A percentile compares a stretch with the other conserved stretches of the same genome.
Conservation (phyloP, 2,329 filamentous ascomycete genomes). For the Colletotrichum endophyticum region DNA sequence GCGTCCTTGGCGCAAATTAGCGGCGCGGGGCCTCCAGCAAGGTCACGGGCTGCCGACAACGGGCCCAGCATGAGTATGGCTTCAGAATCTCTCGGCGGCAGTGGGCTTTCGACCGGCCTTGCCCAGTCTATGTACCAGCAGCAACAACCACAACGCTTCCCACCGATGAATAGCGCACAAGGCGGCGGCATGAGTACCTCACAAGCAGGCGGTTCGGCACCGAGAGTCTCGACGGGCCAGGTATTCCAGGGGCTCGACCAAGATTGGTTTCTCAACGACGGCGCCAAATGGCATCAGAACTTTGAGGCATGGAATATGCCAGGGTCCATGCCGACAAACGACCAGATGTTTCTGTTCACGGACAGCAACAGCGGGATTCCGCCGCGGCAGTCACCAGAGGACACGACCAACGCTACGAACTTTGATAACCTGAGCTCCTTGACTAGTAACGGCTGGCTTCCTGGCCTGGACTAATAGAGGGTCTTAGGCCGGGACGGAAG, state of each 20-base stretch:
- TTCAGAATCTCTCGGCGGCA: slow-evolving; percentile 3
- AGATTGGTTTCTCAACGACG: slow-evolving; percentile 63
- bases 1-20: slow-evolving; percentile 26
- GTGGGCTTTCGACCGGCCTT: slow-evolving; percentile 28
- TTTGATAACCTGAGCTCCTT: slow-evolving; percentile 39
- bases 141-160: slow-evolving; percentile 18
- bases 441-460: slow-evolving; percentile 37
- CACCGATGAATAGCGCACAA: background rate
- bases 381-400: slow-evolving; percentile 3
- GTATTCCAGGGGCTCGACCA: slow-evolving; percentile 50
- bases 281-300: slow-evolving; percentile 62
- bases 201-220: slow-evolving; percentile 6
- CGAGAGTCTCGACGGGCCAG: slow-evolving; percentile 33
- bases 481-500: background rate
- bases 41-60: background rate
- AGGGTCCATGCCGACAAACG: background rate
- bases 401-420: background rate
- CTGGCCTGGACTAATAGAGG: slow-evolving; percentile 35
- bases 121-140: slow-evolving; percentile 31
- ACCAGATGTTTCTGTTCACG: slow-evolving; percentile 22
- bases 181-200: background rate
- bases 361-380: background rate
- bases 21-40: slow-evolving; percentile 16
- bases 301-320: slow-evolving; percentile 57
- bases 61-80: background rate